Conservation (phyloP, 1,284 basidiomycete genomes). For the Ustilago xerochloae region DNA sequence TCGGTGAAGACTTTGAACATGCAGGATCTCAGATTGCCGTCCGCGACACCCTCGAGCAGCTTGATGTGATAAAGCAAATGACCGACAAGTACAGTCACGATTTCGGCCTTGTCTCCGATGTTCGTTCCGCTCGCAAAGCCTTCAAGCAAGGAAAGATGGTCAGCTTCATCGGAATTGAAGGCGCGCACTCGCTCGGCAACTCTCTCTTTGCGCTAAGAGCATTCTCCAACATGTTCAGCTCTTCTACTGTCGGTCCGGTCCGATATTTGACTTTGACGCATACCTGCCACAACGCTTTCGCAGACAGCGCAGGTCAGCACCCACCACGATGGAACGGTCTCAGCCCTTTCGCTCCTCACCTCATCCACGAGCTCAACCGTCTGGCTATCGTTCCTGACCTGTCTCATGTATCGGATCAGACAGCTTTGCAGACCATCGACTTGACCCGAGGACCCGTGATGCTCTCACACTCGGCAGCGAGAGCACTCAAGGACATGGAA, state of each 20-base stretch:
- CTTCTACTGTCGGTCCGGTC: constrained; percentile 14
- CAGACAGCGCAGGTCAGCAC: constrained; percentile 33
- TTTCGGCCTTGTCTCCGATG: constrained; percentile 23
- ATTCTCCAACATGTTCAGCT: constrained; percentile 19
- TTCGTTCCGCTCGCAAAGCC: constrained; percentile 29
- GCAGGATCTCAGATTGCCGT: constrained; percentile 28
- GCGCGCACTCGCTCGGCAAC: constrained; percentile 50
- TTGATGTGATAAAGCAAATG: constrained; percentile 49
- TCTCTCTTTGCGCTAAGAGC: constrained; percentile 29
- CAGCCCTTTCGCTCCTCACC: constrained; percentile 26
- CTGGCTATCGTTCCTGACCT: constrained; percentile 49
- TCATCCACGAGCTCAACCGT: constrained; percentile 42
- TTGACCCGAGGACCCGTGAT: constrained; percentile 39
- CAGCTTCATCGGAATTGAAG: constrained; percentile 50
- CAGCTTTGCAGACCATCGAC: constrained; percentile 37
- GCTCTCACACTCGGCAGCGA: constrained; percentile 43
- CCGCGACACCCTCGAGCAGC: constrained; percentile 43
- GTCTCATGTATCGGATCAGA: constrained; percentile 43
- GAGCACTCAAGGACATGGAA: constrained; percentile 18
- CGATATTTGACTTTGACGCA: constrained; percentile 49
- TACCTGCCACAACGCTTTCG: constrained; percentile 48
- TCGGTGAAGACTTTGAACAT: constrained; percentile 40
- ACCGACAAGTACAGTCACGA: constrained; percentile 27
- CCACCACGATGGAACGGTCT: constrained; percentile 42
- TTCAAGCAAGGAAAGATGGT: constrained; percentile 58